These are phyloP conservation scores for Herpetospermum pedunculosum DNA, from an alignment of 306 rosid species.

Conservation along the genomic window DNA sequence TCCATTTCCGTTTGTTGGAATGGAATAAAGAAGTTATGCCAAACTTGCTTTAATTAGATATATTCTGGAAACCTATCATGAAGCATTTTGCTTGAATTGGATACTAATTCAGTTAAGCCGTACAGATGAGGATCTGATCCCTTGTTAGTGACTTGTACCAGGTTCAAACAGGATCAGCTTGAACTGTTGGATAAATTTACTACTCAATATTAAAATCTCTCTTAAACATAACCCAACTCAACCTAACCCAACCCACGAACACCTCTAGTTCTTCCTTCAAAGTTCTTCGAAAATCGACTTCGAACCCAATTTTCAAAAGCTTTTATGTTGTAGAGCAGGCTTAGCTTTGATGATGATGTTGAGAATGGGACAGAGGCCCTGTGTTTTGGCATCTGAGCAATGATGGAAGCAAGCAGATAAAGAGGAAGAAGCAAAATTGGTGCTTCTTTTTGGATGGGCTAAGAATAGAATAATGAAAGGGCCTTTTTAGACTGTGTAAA, in stretches of 20 bases:
- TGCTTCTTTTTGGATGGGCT: background rate
- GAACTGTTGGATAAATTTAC: no score
- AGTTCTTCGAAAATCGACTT: no score
- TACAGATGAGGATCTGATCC: background rate
- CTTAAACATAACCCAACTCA: no score
- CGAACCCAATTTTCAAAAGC: background rate
- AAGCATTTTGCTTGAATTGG: background rate
- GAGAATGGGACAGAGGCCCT: background rate
- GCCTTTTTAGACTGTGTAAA: background rate
- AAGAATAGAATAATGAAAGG: background rate
- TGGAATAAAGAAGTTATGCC: background rate
- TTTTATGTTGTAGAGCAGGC: no score
- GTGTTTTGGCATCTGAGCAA: constrained; percentile 1
- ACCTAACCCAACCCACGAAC: background rate
- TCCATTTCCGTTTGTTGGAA: background rate
- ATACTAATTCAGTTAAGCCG: background rate
- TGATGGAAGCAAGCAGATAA: background rate
- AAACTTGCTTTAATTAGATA: background rate
- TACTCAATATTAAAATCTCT: no score
- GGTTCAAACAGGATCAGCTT: background rate
- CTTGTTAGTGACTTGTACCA: background rate
- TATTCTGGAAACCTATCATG: background rate
- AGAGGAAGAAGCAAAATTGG: background rate
- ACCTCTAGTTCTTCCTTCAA: background rate
- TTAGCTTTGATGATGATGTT: background rate